Base-by-base conservation (phyloP, 106 monocot genomes). In the Ottelia alismoides region DNA sequence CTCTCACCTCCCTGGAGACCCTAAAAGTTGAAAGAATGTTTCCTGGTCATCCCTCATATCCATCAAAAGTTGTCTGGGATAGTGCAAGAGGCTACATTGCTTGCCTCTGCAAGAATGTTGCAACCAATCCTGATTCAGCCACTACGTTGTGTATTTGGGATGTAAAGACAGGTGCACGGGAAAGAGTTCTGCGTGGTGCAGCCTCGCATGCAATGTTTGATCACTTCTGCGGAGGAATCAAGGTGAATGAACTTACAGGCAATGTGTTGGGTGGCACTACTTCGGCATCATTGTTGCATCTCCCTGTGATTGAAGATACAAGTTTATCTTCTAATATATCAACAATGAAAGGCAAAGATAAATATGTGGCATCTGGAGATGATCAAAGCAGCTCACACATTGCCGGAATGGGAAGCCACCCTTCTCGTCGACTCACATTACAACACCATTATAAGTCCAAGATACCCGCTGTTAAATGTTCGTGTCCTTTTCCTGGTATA, bases 1-100 rank as follows among this genome's bases (percentile, higher is more conserved):
- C 98, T 54, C 98, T 90, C 53, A 64, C 77, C 54, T 90, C 90
- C 27, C 72, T 98, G 44, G 74, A 85, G 47, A 85, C 89, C 2
- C 57, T 98, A 62, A 51, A 68, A 19, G 82, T 98, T 31, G 96
- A 90, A 67, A 89, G 96, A 67, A 82, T 90, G 77, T 98, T 98
- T 65, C 82, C 90, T 57, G 96, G 96, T 14, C 96, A 98, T 82
- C 71, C 78, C 54, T 70, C 68, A 56, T 74, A 63, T 28, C 89
- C 89, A 52, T 74, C 79, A 22, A 49, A 65, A 65, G 85, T 89
- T 61, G 96, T 78, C 29, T 98, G 96, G 96, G 96, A 98, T 57
- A 69, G 82, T 52, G 55, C 16, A 44, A 90, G 82, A 77, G 89
- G 90, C 12, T 98, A 98, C 58, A 49, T 98, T 60, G 89, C 96